Evolutionary conservation across 345 rosid species (phyloP).

Genomic region (Lepidium aucheri): DNA sequence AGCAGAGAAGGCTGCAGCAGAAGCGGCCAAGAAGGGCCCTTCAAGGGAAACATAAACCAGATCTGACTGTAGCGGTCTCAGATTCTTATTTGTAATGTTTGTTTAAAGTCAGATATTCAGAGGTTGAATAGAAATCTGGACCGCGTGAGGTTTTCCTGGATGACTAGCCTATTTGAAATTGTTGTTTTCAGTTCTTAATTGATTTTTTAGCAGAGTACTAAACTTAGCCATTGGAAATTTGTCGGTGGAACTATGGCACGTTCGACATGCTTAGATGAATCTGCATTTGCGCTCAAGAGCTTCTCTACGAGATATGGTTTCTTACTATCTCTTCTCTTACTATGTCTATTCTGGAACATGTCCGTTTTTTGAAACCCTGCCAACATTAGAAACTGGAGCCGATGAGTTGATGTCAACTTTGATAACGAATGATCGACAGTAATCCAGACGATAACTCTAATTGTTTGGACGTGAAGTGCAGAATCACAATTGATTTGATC

Average conservation of each 20-base stretch:
- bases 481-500: not conserved
- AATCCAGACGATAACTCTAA: not conserved
- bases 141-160: constrained; percentile 1
- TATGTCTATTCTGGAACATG: not conserved
- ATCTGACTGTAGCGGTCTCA: not conserved
- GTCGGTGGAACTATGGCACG: not conserved
- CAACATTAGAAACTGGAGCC: not conserved
- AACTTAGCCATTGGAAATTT: not conserved
- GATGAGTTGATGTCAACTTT: not conserved
- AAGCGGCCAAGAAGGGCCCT: constrained; percentile 95
- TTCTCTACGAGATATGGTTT: not conserved
- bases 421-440: not conserved
- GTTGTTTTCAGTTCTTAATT: not conserved
- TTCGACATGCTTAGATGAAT: not conserved
- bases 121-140: not conserved
- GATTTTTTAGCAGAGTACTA: not conserved
- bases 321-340: not conserved
- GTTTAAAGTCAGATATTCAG: not conserved
- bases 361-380: not conserved
- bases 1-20: constrained; percentile 96
- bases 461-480: not conserved
- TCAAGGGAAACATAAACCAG: constrained; percentile 38
- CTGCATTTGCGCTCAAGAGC: not conserved
- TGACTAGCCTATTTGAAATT: constrained; percentile 3
- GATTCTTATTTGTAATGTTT: not conserved